These are phyloP conservation scores for Talaromyces nanjingensis DNA, from an alignment of 495 filamentous ascomycete species.

Conservation along the genomic window DNA sequence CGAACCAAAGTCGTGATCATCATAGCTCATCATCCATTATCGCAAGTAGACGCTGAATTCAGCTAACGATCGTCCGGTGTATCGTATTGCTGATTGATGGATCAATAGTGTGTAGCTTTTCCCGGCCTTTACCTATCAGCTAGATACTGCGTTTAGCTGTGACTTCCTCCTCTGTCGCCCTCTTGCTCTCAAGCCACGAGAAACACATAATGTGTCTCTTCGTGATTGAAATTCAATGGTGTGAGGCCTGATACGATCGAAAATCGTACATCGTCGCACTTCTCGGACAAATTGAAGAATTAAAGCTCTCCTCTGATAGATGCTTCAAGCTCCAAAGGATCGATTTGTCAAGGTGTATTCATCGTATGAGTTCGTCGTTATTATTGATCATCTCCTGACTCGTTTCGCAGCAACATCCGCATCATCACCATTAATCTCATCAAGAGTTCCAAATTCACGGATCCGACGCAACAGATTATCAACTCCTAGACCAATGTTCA, in stretches of 20 bases:
- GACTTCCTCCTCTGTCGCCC: not conserved
- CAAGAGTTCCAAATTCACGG: slow-evolving; percentile 20
- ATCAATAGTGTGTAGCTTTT: not conserved
- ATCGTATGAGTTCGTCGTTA: not conserved
- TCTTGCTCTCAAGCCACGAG: no score
- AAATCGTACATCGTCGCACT: not conserved
- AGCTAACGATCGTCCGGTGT: not conserved
- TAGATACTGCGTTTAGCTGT: not conserved
- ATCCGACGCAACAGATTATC: slow-evolving; percentile 31
- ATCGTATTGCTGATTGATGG: not conserved
- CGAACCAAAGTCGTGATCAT: not conserved
- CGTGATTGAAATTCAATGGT: not conserved
- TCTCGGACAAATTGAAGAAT: not conserved
- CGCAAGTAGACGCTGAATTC: not conserved
- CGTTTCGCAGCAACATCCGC: slow-evolving; percentile 6
- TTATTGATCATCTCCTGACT: slow-evolving; percentile 1
- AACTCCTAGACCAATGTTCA: slow-evolving; percentile 32
- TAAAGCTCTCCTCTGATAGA: not conserved
- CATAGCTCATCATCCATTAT: not conserved
- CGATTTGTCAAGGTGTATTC: not conserved
- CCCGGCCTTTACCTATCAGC: not conserved
- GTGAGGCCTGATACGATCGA: not conserved
- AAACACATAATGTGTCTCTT: no score
- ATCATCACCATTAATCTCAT: slow-evolving; percentile 8
- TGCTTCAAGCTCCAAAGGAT: not conserved